A percentile compares a stretch with the other conserved stretches of the same genome.
phyloP scores from a whole-genome alignment of 495 filamentous ascomycete species.

The Daldinia decipiens region DNA sequence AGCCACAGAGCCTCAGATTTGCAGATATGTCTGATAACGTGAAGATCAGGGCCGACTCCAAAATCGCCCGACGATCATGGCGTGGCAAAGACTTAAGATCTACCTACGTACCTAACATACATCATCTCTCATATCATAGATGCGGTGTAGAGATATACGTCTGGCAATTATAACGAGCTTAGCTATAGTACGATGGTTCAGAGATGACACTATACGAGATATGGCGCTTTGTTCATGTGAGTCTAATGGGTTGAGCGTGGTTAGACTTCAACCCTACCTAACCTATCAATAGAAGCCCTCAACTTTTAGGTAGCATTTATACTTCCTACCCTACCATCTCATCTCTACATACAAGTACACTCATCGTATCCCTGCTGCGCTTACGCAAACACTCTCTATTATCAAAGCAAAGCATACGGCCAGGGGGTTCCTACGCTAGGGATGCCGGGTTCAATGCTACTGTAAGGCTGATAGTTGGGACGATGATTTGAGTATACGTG shows the following conservation, averaged over 20 bases:
- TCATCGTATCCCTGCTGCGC: slow-evolving; percentile 5
- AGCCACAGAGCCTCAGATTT: background rate
- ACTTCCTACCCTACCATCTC: background rate
- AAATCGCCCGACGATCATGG: background rate
- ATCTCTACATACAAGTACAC: background rate
- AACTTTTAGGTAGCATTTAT: background rate
- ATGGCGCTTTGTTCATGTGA: background rate
- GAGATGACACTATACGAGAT: background rate
- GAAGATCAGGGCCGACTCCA: slow-evolving; percentile 1
- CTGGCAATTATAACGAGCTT: background rate
- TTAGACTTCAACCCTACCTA: background rate
- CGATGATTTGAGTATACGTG: slow-evolving; percentile 5
- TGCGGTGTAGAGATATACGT: background rate
- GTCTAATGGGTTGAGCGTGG: background rate
- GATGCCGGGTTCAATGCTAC: background rate
- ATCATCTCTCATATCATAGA: no score
- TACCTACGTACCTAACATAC: no score
- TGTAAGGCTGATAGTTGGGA: slow-evolving; percentile 18
- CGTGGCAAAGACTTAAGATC: background rate
- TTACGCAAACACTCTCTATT: slow-evolving; percentile 27
- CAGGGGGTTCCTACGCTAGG: slow-evolving; percentile 13
- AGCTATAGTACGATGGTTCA: background rate
- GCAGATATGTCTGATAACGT: background rate
- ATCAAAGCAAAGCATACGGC: slow-evolving; percentile 18
- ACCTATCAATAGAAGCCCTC: background rate